These are phyloP conservation scores for Neofusicoccum parvum DNA, from an alignment of 2,329 filamentous ascomycete genomes.

Conservation along the genomic window DNA sequence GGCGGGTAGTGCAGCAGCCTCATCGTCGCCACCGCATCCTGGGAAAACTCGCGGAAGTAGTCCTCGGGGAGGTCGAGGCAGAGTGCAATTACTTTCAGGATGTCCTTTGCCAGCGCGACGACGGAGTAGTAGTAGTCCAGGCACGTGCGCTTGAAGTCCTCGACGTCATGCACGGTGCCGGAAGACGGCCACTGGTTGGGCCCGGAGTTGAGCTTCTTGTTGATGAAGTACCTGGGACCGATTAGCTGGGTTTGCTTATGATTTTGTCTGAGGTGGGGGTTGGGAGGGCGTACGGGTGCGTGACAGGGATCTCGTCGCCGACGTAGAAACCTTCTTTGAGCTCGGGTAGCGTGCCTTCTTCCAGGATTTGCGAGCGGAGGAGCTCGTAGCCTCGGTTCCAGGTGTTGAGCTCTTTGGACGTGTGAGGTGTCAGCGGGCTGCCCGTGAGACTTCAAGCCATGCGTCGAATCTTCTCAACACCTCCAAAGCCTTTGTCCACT, in stretches of 20 bases:
- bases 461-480: background rate
- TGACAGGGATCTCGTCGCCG: slow-evolving; percentile 43
- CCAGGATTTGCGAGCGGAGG: slow-evolving; percentile 46
- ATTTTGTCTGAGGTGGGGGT: background rate
- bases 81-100: slow-evolving; percentile 45
- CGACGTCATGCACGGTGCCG: slow-evolving; percentile 21
- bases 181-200: slow-evolving; percentile 46
- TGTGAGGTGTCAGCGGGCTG: background rate
- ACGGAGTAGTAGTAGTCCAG: slow-evolving; percentile 46
- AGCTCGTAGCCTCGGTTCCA: slow-evolving; percentile 50
- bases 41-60: slow-evolving; percentile 42
- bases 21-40: slow-evolving; percentile 44
- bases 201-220: slow-evolving; percentile 42
- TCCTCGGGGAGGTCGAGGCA: slow-evolving; percentile 42
- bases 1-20: slow-evolving; percentile 46
- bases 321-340: slow-evolving; percentile 50
- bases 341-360: slow-evolving; percentile 45
- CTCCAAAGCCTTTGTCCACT: no score
- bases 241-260: background rate
- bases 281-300: slow-evolving; percentile 31
- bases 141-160: slow-evolving; percentile 41
- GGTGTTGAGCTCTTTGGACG: slow-evolving; percentile 36
- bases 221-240: slow-evolving; percentile 32
- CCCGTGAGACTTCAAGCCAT: background rate
- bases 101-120: slow-evolving; percentile 43